Evolutionary conservation across 106 monocot species (phyloP).

Genomic region (Ottelia alismoides): DNA sequence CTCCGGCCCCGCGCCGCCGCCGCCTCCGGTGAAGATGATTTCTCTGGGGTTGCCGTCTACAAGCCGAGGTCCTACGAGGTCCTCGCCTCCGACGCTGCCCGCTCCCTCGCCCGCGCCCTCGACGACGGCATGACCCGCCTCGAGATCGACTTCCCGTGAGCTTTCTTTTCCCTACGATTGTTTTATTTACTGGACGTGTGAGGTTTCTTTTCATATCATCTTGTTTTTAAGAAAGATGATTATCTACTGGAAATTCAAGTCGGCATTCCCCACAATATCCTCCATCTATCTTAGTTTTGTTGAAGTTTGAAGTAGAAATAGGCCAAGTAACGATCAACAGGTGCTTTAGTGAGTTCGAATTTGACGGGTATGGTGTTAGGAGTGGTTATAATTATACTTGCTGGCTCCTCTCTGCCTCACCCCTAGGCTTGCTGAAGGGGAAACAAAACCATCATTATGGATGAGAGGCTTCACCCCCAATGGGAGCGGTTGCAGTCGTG

Average conservation of each 20-base stretch:
- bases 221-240: too few species aligned
- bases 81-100: slow-evolving; percentile 70
- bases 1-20: too few species aligned
- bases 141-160: slow-evolving; percentile 98
- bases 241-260: neutral
- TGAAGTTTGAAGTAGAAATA: too few species aligned
- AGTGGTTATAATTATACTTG: neutral
- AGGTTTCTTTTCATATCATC: neutral
- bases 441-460: too few species aligned
- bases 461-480: too few species aligned
- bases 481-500: too few species aligned
- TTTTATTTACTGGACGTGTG: neutral
- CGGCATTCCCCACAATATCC: neutral
- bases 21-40: too few species aligned
- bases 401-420: neutral
- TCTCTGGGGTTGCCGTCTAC: slow-evolving; percentile 87
- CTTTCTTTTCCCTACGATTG: neutral
- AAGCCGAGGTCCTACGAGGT: slow-evolving; percentile 89
- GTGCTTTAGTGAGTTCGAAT: too few species aligned
- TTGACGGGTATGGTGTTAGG: too few species aligned
- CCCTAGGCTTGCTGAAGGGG: too few species aligned
- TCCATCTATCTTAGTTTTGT: too few species aligned
- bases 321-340: too few species aligned
- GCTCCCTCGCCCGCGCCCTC: slow-evolving; percentile 56
- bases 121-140: slow-evolving; percentile 87